Conservation (phyloP, 176 grass and related monocot species). For the Carex scoparia region DNA sequence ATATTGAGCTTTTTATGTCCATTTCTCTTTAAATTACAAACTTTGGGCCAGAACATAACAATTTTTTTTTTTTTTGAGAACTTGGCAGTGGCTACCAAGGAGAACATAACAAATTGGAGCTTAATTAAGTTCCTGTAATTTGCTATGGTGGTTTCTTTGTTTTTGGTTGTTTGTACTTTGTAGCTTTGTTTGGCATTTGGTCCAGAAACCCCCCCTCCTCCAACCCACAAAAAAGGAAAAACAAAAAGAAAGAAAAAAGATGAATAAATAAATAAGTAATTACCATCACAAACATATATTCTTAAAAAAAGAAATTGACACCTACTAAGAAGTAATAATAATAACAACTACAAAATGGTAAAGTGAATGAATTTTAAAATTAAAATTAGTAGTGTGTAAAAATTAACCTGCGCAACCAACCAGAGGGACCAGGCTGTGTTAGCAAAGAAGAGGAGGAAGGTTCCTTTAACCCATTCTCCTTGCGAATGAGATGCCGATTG, state of each 20-base stretch:
- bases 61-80: too few species aligned
- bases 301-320: neutral
- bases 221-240: too few species aligned
- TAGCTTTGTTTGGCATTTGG: neutral
- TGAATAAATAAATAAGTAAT: neutral
- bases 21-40: neutral
- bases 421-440: constrained; percentile 49
- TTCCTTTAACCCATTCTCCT: constrained; percentile 47
- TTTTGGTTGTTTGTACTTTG: neutral
- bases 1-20: neutral
- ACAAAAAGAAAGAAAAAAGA: neutral
- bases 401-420: constrained; percentile 55
- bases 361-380: neutral
- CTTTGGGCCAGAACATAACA: neutral
- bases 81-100: too few species aligned
- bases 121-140: neutral
- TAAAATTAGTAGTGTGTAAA: neutral
- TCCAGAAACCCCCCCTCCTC: too few species aligned
- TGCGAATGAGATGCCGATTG: neutral
- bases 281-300: neutral
- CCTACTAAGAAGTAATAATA: neutral
- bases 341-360: too few species aligned
- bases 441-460: constrained; percentile 50
- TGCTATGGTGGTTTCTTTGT: neutral
- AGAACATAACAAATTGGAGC: neutral